Evolutionary conservation across 306 rosid genomes (phyloP), one percentile per base, ranked within the genome.

Genomic region (Cucurbita moschata): DNA sequence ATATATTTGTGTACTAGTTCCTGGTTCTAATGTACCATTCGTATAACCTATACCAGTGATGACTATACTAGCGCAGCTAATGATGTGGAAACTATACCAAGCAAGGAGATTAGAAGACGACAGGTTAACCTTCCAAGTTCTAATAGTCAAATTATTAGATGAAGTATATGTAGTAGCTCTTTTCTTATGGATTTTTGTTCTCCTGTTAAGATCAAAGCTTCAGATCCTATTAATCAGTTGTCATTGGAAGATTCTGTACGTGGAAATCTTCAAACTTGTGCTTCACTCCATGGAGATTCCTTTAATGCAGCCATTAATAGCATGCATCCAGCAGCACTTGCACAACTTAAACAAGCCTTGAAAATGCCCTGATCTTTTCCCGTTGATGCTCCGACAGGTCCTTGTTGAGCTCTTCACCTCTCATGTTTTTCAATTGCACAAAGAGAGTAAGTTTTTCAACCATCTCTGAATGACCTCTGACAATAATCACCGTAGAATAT

Each of bases 261-360:
- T 73, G 97, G 89, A 71, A 94, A 94, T 79, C 92, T 94, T 75
- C 98, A 89, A 74, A 90, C 97, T 6, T 90, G 96, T 77, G 87
- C 95, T 60, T 83, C 89, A 54, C 89, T 88, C 79, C 96, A 94
- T 77, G 98, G 98, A 43, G 98, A 94, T 80, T 81, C 94, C n/a
- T 94, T 94, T 76, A 87, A 83, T 87, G 72, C 90, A 51, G 88
- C 88, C 49, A 90, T 94, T 81, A 81, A 81, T 79, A 85, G 85
- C 82, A 94, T 94, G 83, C 98, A 94, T 84, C 97, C 98, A 65
- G 77, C 92, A 56, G 90, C 92, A 55, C 77, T 94, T 61, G 83
- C 90, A 49, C 96, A 94, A 69, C 83, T 94, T 81, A 94, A 87
- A 81, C 92, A 86, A 82, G 98, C 98, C 53, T 82, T 94, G 78